Percentiles rank a stretch among this genome's conserved stretches.
Evolutionary conservation across 2,329 filamentous ascomycete species (phyloP).

Genomic region (Colletotrichum zoysiae): DNA sequence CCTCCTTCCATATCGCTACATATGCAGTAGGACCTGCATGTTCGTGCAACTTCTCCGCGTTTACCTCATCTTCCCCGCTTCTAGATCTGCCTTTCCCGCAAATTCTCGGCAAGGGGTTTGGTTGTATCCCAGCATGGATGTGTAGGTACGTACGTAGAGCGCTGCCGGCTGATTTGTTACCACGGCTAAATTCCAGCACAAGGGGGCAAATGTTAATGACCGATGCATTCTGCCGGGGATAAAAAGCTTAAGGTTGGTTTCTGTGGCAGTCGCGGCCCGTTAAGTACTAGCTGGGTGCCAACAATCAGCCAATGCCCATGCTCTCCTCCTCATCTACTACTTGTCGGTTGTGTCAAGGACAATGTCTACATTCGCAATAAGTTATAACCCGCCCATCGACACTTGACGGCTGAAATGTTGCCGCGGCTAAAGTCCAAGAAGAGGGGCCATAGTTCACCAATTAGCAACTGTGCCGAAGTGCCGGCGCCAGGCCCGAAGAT

Average conservation of each 20-base stretch:
- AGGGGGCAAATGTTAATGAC: neutral
- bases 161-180: neutral
- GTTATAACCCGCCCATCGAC: neutral
- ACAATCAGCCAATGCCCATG: neutral
- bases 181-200: neutral
- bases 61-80: neutral
- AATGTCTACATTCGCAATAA: neutral
- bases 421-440: neutral
- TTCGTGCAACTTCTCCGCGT: neutral
- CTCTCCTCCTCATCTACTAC: neutral
- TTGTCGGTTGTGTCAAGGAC: neutral
- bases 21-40: neutral
- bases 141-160: neutral
- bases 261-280: neutral
- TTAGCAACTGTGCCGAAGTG: neutral
- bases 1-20: too few species aligned
- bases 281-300: neutral
- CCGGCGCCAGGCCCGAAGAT: neutral
- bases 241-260: neutral
- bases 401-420: neutral
- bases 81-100: neutral
- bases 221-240: neutral
- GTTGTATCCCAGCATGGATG: neutral
- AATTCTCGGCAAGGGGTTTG: neutral
- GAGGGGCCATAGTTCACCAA: neutral